Evolutionary conservation across 148 eudicot genomes (phyloP).

Genomic region (Vaccinium myrtillus): DNA sequence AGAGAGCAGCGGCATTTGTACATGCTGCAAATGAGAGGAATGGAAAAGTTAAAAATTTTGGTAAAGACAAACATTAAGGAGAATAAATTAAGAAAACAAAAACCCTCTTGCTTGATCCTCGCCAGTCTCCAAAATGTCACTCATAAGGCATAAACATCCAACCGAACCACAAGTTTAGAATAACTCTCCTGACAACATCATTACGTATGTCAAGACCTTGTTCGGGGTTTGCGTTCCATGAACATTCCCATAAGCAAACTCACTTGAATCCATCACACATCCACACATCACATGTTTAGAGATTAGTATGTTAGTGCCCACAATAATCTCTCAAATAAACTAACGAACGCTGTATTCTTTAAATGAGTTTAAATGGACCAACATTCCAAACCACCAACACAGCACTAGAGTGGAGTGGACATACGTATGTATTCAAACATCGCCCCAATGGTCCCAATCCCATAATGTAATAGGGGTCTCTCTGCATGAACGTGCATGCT

Average conservation of each 20-base stretch:
- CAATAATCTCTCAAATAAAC: neutral
- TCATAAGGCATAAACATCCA: neutral
- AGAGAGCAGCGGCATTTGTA: conserved; percentile 84
- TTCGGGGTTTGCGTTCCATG: neutral
- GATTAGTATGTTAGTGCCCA: neutral
- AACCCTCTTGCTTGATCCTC: neutral
- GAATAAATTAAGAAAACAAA: neutral
- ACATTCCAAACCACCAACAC: neutral
- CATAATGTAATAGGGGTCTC: neutral
- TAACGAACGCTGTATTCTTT: neutral
- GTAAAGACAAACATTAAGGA: conserved; percentile 6
- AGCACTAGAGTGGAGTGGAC: neutral
- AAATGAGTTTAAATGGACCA: neutral
- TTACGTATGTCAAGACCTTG: neutral
- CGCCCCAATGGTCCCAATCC: neutral
- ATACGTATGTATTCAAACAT: neutral
- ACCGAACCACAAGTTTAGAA: neutral
- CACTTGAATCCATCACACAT: neutral
- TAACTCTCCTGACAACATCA: neutral
- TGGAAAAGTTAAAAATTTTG: conserved; percentile 5
- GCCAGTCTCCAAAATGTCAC: neutral
- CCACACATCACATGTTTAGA: neutral
- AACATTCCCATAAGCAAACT: neutral
- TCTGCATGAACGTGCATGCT: neutral
- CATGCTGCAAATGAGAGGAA: conserved; percentile 70